Base-by-base conservation (phyloP, 345 rosid species). In the Syzygium jambos region DNA sequence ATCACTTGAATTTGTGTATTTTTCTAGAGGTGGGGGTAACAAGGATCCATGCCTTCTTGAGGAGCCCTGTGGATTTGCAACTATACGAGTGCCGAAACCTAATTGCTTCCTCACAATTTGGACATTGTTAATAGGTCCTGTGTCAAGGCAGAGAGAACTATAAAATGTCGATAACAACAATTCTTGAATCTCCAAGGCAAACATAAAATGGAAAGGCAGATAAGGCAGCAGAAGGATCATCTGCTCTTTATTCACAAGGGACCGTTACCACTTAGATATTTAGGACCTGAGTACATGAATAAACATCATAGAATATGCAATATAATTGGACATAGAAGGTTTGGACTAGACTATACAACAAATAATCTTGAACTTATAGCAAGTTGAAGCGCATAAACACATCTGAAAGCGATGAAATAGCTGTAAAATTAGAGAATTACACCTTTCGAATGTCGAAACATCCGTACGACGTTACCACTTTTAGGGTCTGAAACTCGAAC, bases 61-160 rank as follows among this genome's bases (percentile, higher is more conserved):
- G 55, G 95, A 93, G 88, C 89, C 87, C 85, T 90, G 93, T 11
- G 83, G 52, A 84, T 84, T 91, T 85, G 88, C 89, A n/a, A 54
- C 61, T 19, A 56, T 23, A 53, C 80, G 91, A 68, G 82, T 88
- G 87, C 68, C 55, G 61, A 52, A 25, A 89, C 19, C 84, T 38
- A 38, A 43, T 73, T 92, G 92, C 87, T 68, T 93, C 88, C 91
- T 93, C 85, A 92, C 91, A 56, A 98, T 89, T 88, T 89, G 87
- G 84, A 96, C 90, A 87, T 95, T 98, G 93, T 91, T 95, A 89
- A 96, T 94, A 57, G 95, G 97, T 55, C 95, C 99, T 95, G 90
- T 7, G 78, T 22, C 85, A 73, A 85, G 83, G 57, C 77, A 25
- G 27, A 68, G 30, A 86, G 29, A 51, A 86, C 29, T 52, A 23